These are phyloP conservation scores for Penicillium sp. DNA, from an alignment of 2,329 filamentous ascomycete genomes.

Conservation along the genomic window DNA sequence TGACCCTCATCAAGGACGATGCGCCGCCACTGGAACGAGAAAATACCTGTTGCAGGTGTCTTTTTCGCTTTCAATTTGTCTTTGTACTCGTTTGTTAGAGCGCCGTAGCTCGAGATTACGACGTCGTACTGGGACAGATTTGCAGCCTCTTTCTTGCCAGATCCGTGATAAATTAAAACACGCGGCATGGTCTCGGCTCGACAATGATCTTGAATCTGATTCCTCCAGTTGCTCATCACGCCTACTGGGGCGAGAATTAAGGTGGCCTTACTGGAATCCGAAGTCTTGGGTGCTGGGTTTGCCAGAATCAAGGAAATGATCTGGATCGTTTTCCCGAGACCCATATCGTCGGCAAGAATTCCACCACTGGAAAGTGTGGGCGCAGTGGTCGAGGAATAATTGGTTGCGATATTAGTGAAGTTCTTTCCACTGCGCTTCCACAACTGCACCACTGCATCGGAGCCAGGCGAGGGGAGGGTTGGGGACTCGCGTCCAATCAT, in stretches of 20 bases:
- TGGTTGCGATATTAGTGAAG: conserved; percentile 71
- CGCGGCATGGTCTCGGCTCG: conserved; percentile 62
- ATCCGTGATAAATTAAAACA: conserved; percentile 74
- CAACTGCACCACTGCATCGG: conserved; percentile 68
- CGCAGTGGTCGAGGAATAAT: conserved; percentile 59
- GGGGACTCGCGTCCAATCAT: conserved; percentile 75
- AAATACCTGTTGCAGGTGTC: conserved; percentile 53
- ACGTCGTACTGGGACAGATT: conserved; percentile 70
- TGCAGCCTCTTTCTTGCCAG: conserved; percentile 56
- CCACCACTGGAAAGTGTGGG: conserved; percentile 75
- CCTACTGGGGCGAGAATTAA: conserved; percentile 80
- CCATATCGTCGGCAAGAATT: conserved; percentile 91
- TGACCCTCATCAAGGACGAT: conserved; percentile 84
- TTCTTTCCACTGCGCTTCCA: conserved; percentile 63
- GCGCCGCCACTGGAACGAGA: conserved; percentile 71
- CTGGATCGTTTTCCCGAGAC: conserved; percentile 84
- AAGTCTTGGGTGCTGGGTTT: conserved; percentile 46
- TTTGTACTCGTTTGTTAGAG: conserved; percentile 66
- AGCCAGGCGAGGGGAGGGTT: conserved; percentile 58
- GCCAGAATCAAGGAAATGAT: conserved; percentile 76
- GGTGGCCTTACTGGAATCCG: conserved; percentile 60
- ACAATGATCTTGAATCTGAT: conserved; percentile 74
- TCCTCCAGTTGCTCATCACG: conserved; percentile 89
- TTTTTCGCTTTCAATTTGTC: conserved; percentile 43
- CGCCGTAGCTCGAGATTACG: conserved; percentile 83